Conservation (phyloP, 495 filamentous ascomycete genomes). For the Symbiotaphrina buchneri region DNA sequence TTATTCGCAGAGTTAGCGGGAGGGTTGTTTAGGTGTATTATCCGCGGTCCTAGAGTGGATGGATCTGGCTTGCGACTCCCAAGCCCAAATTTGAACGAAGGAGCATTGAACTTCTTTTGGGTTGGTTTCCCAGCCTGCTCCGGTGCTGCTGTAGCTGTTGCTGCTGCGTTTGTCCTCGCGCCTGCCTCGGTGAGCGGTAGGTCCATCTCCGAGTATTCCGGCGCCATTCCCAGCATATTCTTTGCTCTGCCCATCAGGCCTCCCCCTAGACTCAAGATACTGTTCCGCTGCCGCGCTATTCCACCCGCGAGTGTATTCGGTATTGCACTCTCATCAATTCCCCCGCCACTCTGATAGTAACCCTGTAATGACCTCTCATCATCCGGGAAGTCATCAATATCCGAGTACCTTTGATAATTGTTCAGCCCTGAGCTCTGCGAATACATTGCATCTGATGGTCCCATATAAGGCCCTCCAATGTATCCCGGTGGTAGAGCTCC, state of each 20-base stretch:
- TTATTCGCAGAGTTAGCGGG: constrained; percentile 76
- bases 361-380: constrained; percentile 46
- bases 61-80: constrained; percentile 69
- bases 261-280: constrained; percentile 66
- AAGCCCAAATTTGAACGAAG: constrained; percentile 89
- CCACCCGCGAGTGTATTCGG: constrained; percentile 22
- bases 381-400: constrained; percentile 56
- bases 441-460: too few relatives aligned
- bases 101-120: constrained; percentile 37
- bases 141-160: constrained; percentile 11
- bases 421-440: constrained; percentile 67
- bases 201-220: constrained; percentile 95
- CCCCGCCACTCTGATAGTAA: constrained; percentile 32
- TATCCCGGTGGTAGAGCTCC: constrained; percentile 15
- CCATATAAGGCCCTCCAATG: constrained; percentile 15
- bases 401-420: constrained; percentile 82
- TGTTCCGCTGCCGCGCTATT: constrained; percentile 56
- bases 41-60: constrained; percentile 70
- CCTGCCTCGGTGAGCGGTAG: constrained; percentile 73
- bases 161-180: constrained; percentile 17
- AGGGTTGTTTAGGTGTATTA: constrained; percentile 95
- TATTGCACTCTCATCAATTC: constrained; percentile 35
- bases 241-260: constrained; percentile 71
- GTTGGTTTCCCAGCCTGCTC: constrained; percentile 12
- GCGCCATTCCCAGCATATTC: constrained; percentile 75